Conservation (phyloP, 768 basidiomycete species). For the Leccinum broughii region DNA sequence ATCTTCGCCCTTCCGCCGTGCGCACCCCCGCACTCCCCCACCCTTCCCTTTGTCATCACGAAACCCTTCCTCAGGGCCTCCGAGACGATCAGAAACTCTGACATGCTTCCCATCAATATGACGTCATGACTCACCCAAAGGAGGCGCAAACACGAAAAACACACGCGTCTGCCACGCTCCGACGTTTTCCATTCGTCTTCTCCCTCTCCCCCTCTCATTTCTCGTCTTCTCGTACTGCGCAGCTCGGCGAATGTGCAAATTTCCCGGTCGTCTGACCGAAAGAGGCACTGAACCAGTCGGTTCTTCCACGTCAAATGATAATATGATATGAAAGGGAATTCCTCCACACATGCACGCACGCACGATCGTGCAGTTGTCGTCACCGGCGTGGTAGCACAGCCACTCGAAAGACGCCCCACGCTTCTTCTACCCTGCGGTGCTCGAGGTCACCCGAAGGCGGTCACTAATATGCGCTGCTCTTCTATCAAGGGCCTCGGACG, state of each 20-base stretch:
- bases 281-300: not conserved
- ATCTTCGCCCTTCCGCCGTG: slow-evolving; percentile 14
- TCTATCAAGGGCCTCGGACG: slow-evolving; percentile 16
- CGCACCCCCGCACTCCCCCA: slow-evolving; percentile 23
- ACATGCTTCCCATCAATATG: slow-evolving; percentile 8
- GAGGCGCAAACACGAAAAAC: slow-evolving; percentile 17
- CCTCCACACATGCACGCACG: not conserved
- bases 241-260: not conserved
- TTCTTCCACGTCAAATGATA: not conserved
- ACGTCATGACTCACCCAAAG: slow-evolving; percentile 20
- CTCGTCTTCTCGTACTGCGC: not conserved
- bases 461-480: not conserved
- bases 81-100: slow-evolving; percentile 15
- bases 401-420: not conserved
- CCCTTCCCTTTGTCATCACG: slow-evolving; percentile 14
- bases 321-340: slow-evolving; percentile 6
- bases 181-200: not conserved
- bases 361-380: not conserved
- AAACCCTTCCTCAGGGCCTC: slow-evolving; percentile 14
- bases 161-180: slow-evolving; percentile 29
- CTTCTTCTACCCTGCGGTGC: slow-evolving; percentile 9
- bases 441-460: slow-evolving; percentile 3
- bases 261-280: slow-evolving; percentile 2
- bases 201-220: not conserved
- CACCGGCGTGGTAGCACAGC: not conserved